These are phyloP conservation scores for Exophiala dermatitidis DNA, from an alignment of 2,329 filamentous ascomycete genomes.

Conservation along the genomic window DNA sequence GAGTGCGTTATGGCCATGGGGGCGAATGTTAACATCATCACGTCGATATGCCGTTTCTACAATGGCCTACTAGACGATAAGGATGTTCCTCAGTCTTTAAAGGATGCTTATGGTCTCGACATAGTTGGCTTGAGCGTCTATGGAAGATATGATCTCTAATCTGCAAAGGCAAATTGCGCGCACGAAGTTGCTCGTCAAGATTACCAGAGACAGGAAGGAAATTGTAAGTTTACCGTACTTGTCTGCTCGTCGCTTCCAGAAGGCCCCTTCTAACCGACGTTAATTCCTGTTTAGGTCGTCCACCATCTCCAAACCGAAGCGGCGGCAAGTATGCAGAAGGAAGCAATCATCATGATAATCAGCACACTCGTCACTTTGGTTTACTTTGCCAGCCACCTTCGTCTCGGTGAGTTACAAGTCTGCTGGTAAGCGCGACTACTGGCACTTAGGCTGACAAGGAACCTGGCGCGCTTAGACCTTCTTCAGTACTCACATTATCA, in stretches of 20 bases:
- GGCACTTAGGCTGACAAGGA: neutral
- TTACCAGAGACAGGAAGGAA: constrained; percentile 34
- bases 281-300: constrained; percentile 16
- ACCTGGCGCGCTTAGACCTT: constrained; percentile 29
- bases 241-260: constrained; percentile 3
- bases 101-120: constrained; percentile 15
- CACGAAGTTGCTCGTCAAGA: constrained; percentile 32
- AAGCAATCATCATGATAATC: constrained; percentile 32
- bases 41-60: constrained; percentile 25
- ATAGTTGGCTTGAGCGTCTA: constrained; percentile 28
- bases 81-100: constrained; percentile 32
- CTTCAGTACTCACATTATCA: constrained; percentile 37
- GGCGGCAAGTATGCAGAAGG: constrained; percentile 29
- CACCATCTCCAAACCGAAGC: constrained; percentile 33
- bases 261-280: constrained; percentile 19
- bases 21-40: constrained; percentile 32
- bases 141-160: constrained; percentile 34
- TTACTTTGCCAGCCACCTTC: constrained; percentile 33
- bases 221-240: constrained; percentile 13
- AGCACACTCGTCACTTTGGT: constrained; percentile 32
- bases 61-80: constrained; percentile 32
- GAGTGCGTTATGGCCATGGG: constrained; percentile 31
- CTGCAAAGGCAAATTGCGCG: constrained; percentile 34
- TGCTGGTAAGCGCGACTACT: constrained; percentile 12
- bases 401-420: constrained; percentile 29